Percentiles rank a stretch among this genome's conserved stretches.
Conservation (phyloP, 108 stramenopile species). For the Conticribra weissflogii region DNA sequence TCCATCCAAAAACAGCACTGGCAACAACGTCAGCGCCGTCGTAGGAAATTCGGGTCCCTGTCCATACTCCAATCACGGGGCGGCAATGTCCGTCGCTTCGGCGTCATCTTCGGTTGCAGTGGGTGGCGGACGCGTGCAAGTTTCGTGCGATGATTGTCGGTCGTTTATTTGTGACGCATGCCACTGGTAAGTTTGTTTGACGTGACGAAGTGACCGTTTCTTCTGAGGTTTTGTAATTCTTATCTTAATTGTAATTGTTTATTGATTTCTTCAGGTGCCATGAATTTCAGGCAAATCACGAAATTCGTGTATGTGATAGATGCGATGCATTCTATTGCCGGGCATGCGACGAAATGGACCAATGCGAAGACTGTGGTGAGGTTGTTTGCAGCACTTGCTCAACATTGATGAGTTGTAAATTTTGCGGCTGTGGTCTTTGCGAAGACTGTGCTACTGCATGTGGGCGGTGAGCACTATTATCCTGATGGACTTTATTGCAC, state of each 20-base stretch:
- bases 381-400: conserved; percentile 88
- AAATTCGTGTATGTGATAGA: conserved; percentile 91
- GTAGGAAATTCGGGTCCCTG: conserved; percentile 11
- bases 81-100: conserved; percentile 21
- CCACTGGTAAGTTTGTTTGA: conserved; percentile 4
- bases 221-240: background rate
- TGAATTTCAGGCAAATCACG: conserved; percentile 93
- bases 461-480: conserved; percentile 86
- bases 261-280: conserved; percentile 90
- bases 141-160: conserved; percentile 89
- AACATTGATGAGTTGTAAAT: conserved; percentile 90
- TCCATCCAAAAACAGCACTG: conserved; percentile 31
- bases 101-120: conserved; percentile 19
- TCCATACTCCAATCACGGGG: conserved; percentile 35
- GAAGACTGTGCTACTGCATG: conserved; percentile 95
- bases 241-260: background rate
- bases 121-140: conserved; percentile 63
- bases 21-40: conserved; percentile 48
- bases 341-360: conserved; percentile 92
- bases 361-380: conserved; percentile 93
- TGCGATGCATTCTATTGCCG: conserved; percentile 92
- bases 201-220: background rate
- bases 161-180: conserved; percentile 77
- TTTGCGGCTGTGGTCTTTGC: conserved; percentile 91
- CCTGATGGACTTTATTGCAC: conserved; percentile 16